phyloP scores from a whole-genome alignment of 2,329 filamentous ascomycete species.

The Colletotrichum sp. region DNA sequence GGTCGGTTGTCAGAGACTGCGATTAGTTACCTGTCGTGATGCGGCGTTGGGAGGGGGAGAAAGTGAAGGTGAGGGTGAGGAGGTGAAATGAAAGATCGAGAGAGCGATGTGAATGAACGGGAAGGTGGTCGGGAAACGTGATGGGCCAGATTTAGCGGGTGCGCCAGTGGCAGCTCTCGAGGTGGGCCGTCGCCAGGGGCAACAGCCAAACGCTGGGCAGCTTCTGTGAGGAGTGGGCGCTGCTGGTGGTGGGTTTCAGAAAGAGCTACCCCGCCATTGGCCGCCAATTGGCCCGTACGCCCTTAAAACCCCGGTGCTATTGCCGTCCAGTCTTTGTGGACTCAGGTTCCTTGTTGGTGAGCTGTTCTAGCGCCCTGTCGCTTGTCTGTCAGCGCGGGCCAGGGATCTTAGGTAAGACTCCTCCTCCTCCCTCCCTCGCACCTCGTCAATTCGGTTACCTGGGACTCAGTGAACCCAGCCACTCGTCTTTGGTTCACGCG shows the following conservation, averaged over 20 bases:
- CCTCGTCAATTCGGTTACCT: neutral
- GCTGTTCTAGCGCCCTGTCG: neutral
- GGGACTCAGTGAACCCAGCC: neutral
- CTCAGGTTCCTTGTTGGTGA: neutral
- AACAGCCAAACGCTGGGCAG: neutral
- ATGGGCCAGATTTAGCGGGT: constrained; percentile 5
- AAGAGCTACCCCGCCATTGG: constrained; percentile 14
- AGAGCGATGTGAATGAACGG: neutral
- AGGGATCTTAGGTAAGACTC: neutral
- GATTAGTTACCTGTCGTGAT: neutral
- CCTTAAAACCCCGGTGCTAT: neutral
- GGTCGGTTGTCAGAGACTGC: constrained; percentile 16
- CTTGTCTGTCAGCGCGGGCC: neutral
- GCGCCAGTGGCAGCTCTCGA: neutral
- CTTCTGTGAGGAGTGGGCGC: neutral
- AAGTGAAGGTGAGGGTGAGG: neutral
- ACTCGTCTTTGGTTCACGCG: neutral
- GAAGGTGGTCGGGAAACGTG: neutral
- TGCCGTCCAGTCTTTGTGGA: neutral
- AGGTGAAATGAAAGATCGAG: neutral
- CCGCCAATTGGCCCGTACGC: neutral
- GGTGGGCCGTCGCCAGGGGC: constrained; percentile 15
- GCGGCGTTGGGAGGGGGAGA: neutral
- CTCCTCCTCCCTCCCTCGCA: neutral
- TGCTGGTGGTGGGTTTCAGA: constrained; percentile 13